Evolutionary conservation across 2,329 filamentous ascomycete genomes (phyloP).

Genomic region (Arthrobotrys sphaeroides): DNA sequence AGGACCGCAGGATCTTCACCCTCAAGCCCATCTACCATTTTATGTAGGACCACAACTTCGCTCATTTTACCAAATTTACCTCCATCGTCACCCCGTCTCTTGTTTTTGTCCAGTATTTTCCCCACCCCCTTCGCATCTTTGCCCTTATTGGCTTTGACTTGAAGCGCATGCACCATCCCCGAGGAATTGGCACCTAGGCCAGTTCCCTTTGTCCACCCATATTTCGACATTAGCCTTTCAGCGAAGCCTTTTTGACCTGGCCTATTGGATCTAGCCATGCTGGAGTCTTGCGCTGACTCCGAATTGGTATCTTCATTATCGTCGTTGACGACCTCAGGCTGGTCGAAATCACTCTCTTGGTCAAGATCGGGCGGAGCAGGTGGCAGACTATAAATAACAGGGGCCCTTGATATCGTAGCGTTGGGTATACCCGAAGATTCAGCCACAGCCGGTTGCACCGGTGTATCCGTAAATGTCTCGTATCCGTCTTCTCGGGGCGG

Average conservation of each 20-base stretch:
- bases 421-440: constrained; percentile 58
- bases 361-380: constrained; percentile 52
- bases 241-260: constrained; percentile 87
- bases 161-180: constrained; percentile 85
- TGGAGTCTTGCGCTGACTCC: not conserved
- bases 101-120: constrained; percentile 81
- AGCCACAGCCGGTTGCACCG: not conserved
- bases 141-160: constrained; percentile 84
- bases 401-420: constrained; percentile 78
- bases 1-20: constrained; percentile 69
- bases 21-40: constrained; percentile 83
- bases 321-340: constrained; percentile 57
- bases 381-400: constrained; percentile 75
- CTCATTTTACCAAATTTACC: constrained; percentile 77
- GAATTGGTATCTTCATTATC: constrained; percentile 54
- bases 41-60: constrained; percentile 80
- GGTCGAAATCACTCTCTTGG: constrained; percentile 1
- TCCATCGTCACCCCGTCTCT: constrained; percentile 64
- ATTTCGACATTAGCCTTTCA: constrained; percentile 87
- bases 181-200: constrained; percentile 83
- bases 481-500: not conserved
- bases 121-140: constrained; percentile 78
- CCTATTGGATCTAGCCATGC: constrained; percentile 68
- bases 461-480: not conserved
- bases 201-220: constrained; percentile 88